Evolutionary conservation across 73 alveolate genomes (phyloP).

Genomic region (Paramecium pentaurelia): DNA sequence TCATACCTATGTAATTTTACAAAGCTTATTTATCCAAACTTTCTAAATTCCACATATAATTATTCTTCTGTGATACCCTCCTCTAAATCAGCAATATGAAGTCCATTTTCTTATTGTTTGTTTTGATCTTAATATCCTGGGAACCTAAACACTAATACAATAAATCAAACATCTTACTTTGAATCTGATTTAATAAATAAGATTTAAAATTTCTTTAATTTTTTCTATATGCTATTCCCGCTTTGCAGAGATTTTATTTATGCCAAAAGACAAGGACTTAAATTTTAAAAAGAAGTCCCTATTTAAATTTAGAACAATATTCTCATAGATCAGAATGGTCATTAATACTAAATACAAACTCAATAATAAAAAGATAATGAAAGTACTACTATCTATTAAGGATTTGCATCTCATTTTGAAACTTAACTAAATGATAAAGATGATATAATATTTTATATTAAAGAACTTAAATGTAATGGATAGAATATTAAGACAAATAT

Average conservation of each 20-base stretch:
- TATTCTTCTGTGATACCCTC: constrained; percentile 38
- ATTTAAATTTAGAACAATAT: neutral
- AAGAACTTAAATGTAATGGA: neutral
- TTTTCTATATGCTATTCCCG: neutral
- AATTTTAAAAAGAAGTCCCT: neutral
- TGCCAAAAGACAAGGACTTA: neutral
- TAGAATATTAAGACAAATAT: neutral
- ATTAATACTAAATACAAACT: neutral
- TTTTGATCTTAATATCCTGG: neutral
- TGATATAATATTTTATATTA: neutral
- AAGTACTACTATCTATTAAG: neutral
- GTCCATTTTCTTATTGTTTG: neutral
- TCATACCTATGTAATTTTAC: constrained; percentile 39
- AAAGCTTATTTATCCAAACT: constrained; percentile 18
- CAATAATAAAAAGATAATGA: neutral
- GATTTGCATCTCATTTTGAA: neutral
- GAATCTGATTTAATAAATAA: neutral
- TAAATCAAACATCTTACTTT: neutral
- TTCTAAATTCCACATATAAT: constrained; percentile 35
- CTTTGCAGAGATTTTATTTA: constrained; percentile 27
- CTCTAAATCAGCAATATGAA: constrained; percentile 33
- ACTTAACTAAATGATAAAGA: neutral
- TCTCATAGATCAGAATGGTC: neutral
- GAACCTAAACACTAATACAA: neutral
- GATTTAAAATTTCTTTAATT: neutral